These are phyloP conservation scores for Allantophomopsis cytisporea DNA, from an alignment of 2,329 filamentous ascomycete species.

Conservation along the genomic window DNA sequence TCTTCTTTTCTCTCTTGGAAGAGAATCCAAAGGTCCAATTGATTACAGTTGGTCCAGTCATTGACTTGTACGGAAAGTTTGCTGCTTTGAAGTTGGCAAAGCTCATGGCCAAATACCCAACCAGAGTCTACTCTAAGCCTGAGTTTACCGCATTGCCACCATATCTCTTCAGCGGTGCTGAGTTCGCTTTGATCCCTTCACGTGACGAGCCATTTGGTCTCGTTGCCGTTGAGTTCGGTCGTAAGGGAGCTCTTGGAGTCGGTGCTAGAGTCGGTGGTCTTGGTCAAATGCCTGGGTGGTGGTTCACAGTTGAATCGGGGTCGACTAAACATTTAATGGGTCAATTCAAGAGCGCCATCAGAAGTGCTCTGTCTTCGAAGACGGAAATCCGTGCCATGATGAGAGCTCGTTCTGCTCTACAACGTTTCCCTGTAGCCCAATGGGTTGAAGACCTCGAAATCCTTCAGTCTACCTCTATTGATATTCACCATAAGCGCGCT, in stretches of 20 bases:
- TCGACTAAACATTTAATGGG: conserved; percentile 47
- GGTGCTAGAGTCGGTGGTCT: conserved; percentile 51
- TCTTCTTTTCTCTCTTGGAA: conserved; percentile 49
- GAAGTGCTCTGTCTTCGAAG: conserved; percentile 44
- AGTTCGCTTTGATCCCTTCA: conserved; percentile 53
- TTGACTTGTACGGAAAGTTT: conserved; percentile 54
- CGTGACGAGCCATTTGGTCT: conserved; percentile 55
- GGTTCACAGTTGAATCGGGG: conserved; percentile 55
- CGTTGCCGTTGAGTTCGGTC: conserved; percentile 53
- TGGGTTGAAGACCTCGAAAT: conserved; percentile 53
- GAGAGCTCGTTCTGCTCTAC: conserved; percentile 49
- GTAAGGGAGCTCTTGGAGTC: conserved; percentile 52
- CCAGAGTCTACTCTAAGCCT: conserved; percentile 49
- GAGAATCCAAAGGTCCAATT: conserved; percentile 43
- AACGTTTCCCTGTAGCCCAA: conserved; percentile 53
- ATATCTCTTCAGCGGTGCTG: conserved; percentile 53
- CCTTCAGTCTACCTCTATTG: conserved; percentile 45
- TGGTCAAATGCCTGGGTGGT: conserved; percentile 57
- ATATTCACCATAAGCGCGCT: conserved; percentile 21
- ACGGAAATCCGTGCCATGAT: conserved; percentile 42
- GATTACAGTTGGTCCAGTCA: conserved; percentile 48
- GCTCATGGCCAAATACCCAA: conserved; percentile 51
- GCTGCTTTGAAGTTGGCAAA: conserved; percentile 48
- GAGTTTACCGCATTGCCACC: conserved; percentile 51
- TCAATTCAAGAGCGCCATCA: conserved; percentile 51